A percentile compares a stretch with the other conserved stretches of the same genome.
These are phyloP conservation scores for Alternaria sp. DNA, from an alignment of 2,329 filamentous ascomycete species.

Conservation along the genomic window DNA sequence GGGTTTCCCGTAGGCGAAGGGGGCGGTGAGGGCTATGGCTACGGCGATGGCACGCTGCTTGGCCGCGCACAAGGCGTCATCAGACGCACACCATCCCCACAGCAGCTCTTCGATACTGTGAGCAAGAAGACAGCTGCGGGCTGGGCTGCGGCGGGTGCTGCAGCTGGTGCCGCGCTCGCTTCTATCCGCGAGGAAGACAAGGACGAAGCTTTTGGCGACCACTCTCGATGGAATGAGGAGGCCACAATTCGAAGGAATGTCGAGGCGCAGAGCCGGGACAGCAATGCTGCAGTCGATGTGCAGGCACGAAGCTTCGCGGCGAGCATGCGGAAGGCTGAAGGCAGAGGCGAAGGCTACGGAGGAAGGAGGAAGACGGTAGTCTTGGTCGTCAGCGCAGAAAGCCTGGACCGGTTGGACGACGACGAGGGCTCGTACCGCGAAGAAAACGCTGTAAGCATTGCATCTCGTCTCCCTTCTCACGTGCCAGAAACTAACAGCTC, in stretches of 20 bases:
- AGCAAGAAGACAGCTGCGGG: constrained; percentile 82
- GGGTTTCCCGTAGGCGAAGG: constrained; percentile 35
- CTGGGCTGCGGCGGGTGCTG: constrained; percentile 81
- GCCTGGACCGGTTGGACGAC: constrained; percentile 62
- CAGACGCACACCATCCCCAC: constrained; percentile 81
- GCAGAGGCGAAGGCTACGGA: constrained; percentile 19
- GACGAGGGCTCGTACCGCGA: constrained; percentile 64
- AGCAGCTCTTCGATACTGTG: constrained; percentile 85
- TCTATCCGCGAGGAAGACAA: constrained; percentile 85
- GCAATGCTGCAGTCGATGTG: constrained; percentile 38
- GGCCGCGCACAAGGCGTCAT: constrained; percentile 81
- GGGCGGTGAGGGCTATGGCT: constrained; percentile 20
- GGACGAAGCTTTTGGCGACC: constrained; percentile 75
- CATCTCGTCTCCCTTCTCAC: background rate
- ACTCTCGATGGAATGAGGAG: constrained; percentile 92
- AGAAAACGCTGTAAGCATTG: constrained; percentile 77
- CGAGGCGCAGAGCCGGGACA: constrained; percentile 46
- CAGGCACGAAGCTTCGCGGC: constrained; percentile 43
- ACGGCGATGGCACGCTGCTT: constrained; percentile 66
- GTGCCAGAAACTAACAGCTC: constrained; percentile 23
- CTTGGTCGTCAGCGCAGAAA: constrained; percentile 84
- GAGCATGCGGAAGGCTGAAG: constrained; percentile 29
- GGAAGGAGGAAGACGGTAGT: constrained; percentile 73
- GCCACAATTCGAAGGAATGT: constrained; percentile 68
- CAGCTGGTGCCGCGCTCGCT: constrained; percentile 79